A percentile compares a stretch with the other conserved stretches of the same genome.
Evolutionary conservation across 768 basidiomycete species (phyloP).

Genomic region (Podaxis sp.): DNA sequence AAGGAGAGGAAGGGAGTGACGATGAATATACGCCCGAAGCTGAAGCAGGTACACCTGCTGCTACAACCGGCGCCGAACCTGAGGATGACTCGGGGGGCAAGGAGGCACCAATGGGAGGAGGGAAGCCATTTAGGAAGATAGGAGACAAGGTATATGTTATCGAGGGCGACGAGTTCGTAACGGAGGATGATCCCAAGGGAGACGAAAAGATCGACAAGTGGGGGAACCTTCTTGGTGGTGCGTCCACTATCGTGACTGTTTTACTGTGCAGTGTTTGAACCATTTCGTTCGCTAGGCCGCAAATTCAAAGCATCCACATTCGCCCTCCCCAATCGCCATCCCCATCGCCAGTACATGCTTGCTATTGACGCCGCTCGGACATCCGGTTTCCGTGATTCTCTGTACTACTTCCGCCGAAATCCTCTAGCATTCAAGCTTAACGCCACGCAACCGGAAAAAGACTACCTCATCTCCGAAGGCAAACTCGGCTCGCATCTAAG

Average conservation of each 20-base stretch:
- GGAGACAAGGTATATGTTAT: conserved; percentile 75
- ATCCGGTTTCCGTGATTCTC: conserved; percentile 93
- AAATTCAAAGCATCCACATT: conserved; percentile 90
- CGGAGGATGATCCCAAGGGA: conserved; percentile 82
- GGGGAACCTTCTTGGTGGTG: conserved; percentile 85
- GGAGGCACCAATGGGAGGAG: conserved; percentile 47
- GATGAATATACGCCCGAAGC: conserved; percentile 29
- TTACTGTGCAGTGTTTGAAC: conserved; percentile 7
- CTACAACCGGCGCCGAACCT: conserved; percentile 32
- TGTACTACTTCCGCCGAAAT: conserved; percentile 97
- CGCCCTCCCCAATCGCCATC: conserved; percentile 79
- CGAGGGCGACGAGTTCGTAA: conserved; percentile 87
- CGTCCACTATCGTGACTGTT: conserved; percentile 24
- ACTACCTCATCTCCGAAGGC: conserved; percentile 84
- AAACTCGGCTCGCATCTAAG: conserved; percentile 87
- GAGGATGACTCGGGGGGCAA: conserved; percentile 39
- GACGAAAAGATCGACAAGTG: conserved; percentile 88
- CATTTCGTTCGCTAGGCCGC: conserved; percentile 52
- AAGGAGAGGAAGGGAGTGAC: conserved; percentile 35
- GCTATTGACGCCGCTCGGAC: conserved; percentile 97
- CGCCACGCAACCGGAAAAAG: conserved; percentile 88
- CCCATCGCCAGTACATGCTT: conserved; percentile 86
- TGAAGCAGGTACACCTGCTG: conserved; percentile 19
- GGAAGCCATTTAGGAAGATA: conserved; percentile 73
- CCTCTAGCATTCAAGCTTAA: conserved; percentile 88